Conservation (phyloP, 2,329 filamentous ascomycete species). For the Nannizzia gypsea region DNA sequence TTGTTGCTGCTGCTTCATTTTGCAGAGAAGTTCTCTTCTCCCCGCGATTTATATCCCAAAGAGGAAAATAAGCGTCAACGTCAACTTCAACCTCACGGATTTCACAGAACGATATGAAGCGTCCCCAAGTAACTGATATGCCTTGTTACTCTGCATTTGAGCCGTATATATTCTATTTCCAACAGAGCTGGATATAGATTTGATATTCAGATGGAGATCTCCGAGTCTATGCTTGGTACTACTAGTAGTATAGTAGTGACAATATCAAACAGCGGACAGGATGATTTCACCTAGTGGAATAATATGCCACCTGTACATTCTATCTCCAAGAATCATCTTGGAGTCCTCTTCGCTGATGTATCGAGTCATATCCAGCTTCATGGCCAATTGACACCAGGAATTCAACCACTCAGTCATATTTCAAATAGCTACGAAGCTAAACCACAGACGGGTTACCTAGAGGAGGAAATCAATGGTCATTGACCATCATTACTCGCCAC, state of each 20-base stretch:
- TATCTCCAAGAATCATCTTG: not conserved
- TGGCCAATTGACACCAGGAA: not conserved
- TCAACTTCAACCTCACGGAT: not conserved
- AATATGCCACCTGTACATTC: too few species aligned
- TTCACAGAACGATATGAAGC: not conserved
- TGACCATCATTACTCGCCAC: not conserved
- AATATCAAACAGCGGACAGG: too few species aligned
- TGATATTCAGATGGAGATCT: too few species aligned
- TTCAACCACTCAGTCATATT: not conserved
- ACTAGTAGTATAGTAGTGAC: too few species aligned
- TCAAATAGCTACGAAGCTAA: not conserved
- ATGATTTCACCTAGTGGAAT: too few species aligned
- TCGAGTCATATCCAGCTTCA: not conserved
- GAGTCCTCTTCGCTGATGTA: not conserved
- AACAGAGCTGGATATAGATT: too few species aligned
- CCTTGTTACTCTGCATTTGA: not conserved
- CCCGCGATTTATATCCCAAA: not conserved
- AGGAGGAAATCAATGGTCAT: not conserved
- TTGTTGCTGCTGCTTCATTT: too few species aligned
- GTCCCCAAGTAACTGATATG: not conserved
- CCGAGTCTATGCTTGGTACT: too few species aligned
- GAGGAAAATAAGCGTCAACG: not conserved
- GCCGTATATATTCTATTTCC: not conserved
- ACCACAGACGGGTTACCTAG: not conserved
- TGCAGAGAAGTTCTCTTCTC: not conserved